These are phyloP conservation scores for Penicillium sp. DNA, from an alignment of 2,329 filamentous ascomycete species.

Conservation along the genomic window DNA sequence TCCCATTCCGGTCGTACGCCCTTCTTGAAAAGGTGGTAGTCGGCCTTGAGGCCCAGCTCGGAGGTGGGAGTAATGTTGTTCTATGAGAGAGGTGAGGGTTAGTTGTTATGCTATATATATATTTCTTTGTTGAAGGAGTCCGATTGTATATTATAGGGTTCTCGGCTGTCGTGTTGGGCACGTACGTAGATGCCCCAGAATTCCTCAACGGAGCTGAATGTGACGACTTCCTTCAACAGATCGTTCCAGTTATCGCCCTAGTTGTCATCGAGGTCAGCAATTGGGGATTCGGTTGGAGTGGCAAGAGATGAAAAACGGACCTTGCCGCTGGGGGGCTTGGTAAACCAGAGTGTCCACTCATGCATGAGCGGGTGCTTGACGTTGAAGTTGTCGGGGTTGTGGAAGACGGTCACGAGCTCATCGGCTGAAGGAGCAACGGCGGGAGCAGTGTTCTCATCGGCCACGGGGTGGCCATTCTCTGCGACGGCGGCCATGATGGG, in stretches of 20 bases:
- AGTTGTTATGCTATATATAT: not conserved
- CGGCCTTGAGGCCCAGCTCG: conserved; percentile 93
- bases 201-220: conserved; percentile 97
- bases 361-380: conserved; percentile 98
- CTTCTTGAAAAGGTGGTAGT: conserved; percentile 99
- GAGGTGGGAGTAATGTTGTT: conserved; percentile 98
- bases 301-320: conserved; percentile 48
- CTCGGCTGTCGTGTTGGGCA: not conserved
- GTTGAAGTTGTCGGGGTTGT: conserved; percentile 98
- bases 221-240: conserved; percentile 96
- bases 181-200: conserved; percentile 99
- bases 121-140: not conserved
- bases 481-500: conserved; percentile 39
- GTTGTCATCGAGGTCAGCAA: conserved; percentile 7
- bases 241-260: conserved; percentile 99
- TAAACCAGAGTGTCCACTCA: conserved; percentile 99
- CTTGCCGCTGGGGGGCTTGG: conserved; percentile 95
- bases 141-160: not conserved
- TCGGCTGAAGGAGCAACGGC: conserved; percentile 47
- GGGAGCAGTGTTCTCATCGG: conserved; percentile 58
- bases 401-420: conserved; percentile 89
- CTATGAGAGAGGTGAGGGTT: conserved; percentile 48
- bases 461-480: conserved; percentile 38
- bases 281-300: not conserved
- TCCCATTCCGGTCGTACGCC: conserved; percentile 98